Conservation (phyloP, 805 yeast genomes). For the Blastobotrys parvus region DNA sequence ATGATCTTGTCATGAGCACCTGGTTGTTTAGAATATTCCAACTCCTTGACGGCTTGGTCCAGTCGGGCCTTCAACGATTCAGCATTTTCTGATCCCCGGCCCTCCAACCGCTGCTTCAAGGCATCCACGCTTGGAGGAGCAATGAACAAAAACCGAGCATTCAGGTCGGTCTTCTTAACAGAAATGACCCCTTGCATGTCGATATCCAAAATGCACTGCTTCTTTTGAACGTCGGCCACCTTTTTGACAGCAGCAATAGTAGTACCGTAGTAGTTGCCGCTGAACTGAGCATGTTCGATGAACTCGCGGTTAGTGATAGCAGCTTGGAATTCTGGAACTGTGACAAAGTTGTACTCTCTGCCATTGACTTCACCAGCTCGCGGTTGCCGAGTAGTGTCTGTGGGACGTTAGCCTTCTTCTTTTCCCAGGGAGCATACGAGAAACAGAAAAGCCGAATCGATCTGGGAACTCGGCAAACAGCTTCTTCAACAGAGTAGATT, state of each 20-base stretch:
- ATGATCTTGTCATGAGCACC: conserved; percentile 89
- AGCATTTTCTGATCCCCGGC: conserved; percentile 91
- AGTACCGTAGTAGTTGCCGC: conserved; percentile 97
- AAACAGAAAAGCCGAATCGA: conserved; percentile 87
- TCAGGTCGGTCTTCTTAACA: conserved; percentile 72
- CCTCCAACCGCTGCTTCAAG: conserved; percentile 63
- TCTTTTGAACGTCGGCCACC: conserved; percentile 48
- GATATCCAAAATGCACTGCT: conserved; percentile 85
- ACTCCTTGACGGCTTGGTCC: conserved; percentile 77
- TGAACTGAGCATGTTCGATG: conserved; percentile 96
- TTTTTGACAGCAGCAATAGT: conserved; percentile 76
- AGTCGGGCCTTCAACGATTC: conserved; percentile 81
- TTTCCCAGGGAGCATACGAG: conserved; percentile 33
- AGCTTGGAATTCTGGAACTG: conserved; percentile 70
- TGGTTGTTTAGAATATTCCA: conserved; percentile 70
- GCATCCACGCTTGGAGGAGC: conserved; percentile 89
- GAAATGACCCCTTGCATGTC: conserved; percentile 99
- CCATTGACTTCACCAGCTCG: conserved; percentile 89
- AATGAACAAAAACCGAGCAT: conserved; percentile 78
- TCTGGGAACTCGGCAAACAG: conserved; percentile 85
- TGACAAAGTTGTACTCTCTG: conserved; percentile 77
- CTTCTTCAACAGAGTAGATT: conserved; percentile 85
- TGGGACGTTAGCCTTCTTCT: not conserved
- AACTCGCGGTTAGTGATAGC: conserved; percentile 69
- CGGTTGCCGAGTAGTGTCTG: conserved; percentile 82